These are phyloP conservation scores for Ceratobasidium sp. DNA, from an alignment of 1,284 basidiomycete species.

Conservation along the genomic window DNA sequence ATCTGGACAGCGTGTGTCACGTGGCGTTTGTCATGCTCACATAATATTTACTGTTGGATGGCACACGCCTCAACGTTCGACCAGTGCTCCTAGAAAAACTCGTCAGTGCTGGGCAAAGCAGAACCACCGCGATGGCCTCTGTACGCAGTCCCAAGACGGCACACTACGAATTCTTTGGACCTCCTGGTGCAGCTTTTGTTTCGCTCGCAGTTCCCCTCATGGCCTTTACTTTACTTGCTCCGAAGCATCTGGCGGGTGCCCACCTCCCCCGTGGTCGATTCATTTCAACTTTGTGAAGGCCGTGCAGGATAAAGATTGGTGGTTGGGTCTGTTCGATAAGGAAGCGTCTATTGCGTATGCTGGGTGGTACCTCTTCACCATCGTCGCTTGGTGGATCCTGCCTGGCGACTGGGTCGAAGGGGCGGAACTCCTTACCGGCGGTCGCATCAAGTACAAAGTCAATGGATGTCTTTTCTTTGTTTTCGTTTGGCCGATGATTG, in stretches of 20 bases:
- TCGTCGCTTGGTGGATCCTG: constrained; percentile 85
- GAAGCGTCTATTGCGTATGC: constrained; percentile 83
- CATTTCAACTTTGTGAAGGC: constrained; percentile 64
- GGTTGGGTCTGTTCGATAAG: constrained; percentile 83
- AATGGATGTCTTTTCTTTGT: constrained; percentile 74
- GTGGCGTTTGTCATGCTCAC: no score
- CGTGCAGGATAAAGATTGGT: constrained; percentile 70
- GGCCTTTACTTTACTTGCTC: constrained; percentile 89
- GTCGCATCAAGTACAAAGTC: constrained; percentile 89
- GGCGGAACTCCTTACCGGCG: constrained; percentile 81
- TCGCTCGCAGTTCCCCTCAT: constrained; percentile 81
- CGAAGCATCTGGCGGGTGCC: constrained; percentile 81
- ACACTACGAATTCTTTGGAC: constrained; percentile 87
- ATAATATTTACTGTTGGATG: not conserved
- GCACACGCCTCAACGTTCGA: constrained; percentile 17
- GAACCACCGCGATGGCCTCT: constrained; percentile 15
- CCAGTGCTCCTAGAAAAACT: not conserved
- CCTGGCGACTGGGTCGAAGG: constrained; percentile 92
- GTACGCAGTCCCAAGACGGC: constrained; percentile 58
- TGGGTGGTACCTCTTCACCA: constrained; percentile 91
- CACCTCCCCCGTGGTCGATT: constrained; percentile 66
- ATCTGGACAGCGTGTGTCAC: no score
- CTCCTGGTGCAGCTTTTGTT: constrained; percentile 82
- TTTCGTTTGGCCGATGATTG: not conserved
- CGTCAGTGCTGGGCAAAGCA: no score